phyloP scores from a whole-genome alignment of 2,329 filamentous ascomycete genomes.

The Fusarium torulosum region DNA sequence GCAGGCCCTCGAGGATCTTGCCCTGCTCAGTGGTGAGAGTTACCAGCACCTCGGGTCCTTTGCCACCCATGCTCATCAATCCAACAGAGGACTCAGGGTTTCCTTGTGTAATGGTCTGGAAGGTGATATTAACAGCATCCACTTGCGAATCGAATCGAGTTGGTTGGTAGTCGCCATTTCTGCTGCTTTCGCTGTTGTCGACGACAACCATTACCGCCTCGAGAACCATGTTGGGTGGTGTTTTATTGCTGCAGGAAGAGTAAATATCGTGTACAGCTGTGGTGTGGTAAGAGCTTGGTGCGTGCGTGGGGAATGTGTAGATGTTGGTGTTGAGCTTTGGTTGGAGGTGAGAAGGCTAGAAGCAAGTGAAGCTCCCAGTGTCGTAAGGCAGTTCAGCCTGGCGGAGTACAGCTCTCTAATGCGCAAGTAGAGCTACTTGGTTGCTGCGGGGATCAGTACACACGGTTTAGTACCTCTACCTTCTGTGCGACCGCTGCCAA shows the following conservation, averaged over 20 bases:
- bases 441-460: background rate
- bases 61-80: constrained; percentile 98
- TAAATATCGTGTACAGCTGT: constrained; percentile 5
- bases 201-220: constrained; percentile 99
- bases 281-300: constrained; percentile 8
- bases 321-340: constrained; percentile 42
- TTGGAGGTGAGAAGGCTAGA: constrained; percentile 48
- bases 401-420: constrained; percentile 43
- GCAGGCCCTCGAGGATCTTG: constrained; percentile 92
- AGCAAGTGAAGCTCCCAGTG: constrained; percentile 48
- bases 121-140: constrained; percentile 94
- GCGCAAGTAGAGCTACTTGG: constrained; percentile 43
- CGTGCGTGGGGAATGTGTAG: constrained; percentile 5
- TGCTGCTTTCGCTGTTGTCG: constrained; percentile 98
- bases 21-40: constrained; percentile 97
- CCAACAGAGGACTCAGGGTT: constrained; percentile 98
- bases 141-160: constrained; percentile 96
- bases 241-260: constrained; percentile 25
- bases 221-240: constrained; percentile 84
- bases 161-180: constrained; percentile 93
- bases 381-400: constrained; percentile 64
- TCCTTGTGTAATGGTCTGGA: constrained; percentile 92
- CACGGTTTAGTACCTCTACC: constrained; percentile 36
- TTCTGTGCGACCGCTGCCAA: constrained; percentile 3
- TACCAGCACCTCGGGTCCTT: constrained; percentile 95